These are phyloP conservation scores for Trichoderma guizhouense DNA, from an alignment of 2,329 filamentous ascomycete species.

Conservation along the genomic window DNA sequence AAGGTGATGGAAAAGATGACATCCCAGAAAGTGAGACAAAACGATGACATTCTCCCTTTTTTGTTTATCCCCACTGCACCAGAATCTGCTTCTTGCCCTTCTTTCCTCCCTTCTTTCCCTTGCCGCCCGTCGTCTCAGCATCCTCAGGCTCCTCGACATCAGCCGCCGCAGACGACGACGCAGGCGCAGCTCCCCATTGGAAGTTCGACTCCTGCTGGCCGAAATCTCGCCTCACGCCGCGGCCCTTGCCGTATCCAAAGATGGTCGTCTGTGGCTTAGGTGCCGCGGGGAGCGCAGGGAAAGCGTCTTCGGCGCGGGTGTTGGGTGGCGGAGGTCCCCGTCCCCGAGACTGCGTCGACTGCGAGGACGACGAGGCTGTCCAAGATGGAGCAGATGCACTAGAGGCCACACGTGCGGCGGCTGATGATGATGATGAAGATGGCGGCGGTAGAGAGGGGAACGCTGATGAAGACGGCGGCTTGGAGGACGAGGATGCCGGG, in stretches of 20 bases:
- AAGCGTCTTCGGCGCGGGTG: slow-evolving; percentile 55
- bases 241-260: slow-evolving; percentile 56
- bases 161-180: slow-evolving; percentile 23
- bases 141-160: slow-evolving; percentile 28
- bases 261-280: slow-evolving; percentile 64
- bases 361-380: slow-evolving; percentile 35
- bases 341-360: slow-evolving; percentile 34
- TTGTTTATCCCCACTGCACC: slow-evolving; percentile 54
- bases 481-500: slow-evolving; percentile 19
- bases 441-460: slow-evolving; percentile 44
- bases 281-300: slow-evolving; percentile 78
- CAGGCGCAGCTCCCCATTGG: slow-evolving; percentile 40
- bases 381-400: slow-evolving; percentile 30
- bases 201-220: slow-evolving; percentile 50
- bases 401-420: slow-evolving; percentile 21
- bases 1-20: neutral
- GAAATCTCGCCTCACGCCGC: slow-evolving; percentile 52
- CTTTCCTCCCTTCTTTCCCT: slow-evolving; percentile 56
- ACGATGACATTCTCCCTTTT: neutral
- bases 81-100: slow-evolving; percentile 61
- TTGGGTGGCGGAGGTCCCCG: slow-evolving; percentile 22
- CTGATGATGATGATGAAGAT: slow-evolving; percentile 23
- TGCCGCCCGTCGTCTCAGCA: slow-evolving; percentile 32
- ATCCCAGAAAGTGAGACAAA: neutral
- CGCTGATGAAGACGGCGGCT: slow-evolving; percentile 32